Base-by-base conservation (phyloP, 805 yeast genomes). In the Myxozyma lipomycoides region DNA sequence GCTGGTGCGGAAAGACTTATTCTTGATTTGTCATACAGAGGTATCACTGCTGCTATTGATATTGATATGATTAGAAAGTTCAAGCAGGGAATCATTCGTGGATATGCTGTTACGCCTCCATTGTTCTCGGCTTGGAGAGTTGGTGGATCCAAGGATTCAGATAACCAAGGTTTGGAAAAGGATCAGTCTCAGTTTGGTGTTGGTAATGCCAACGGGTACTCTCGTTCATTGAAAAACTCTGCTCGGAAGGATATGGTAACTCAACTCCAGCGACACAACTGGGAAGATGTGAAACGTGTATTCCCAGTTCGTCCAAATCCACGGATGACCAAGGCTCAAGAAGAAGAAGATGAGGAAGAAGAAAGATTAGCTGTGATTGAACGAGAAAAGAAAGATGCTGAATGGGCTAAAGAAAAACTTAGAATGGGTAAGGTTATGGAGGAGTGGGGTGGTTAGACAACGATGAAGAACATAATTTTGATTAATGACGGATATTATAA, bases 1-100 rank as follows among this genome's bases (percentile, higher is more conserved):
- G 39, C 35, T 9, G 56, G 56, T 6, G 56, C 56, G 18, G 48
- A 51, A 40, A 38, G 56, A 5, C 37, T 51, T 25, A 48, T 51
- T 32, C 32, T 48, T 38, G 46, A 47, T 12, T 45, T 48, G 38
- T 48, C 52, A 34, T 51, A 51, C 44, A 21, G 39, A 3, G 46
- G 49, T 18, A 40, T 51, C 28, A 43, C 40, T 23, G 52, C 36
- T 9, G 48, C 52, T 1, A 46, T 51, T 24, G 56, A 51, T 34
- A 43, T 30, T 23, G 52, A 47, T 26, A 51, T 51, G 24, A 39
- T 43, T 5, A 32, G 41, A 35, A 45, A 34, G 35, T 26, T 45
- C 19, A 44, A 48, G 32, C 42, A 39, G 17, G 56, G 56, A 21
- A 39, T 38, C 23, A 24, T 51, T 17, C 40, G 46, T 10, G 51